A percentile compares a stretch with the other conserved stretches of the same genome.
Evolutionary conservation across 352 stramenopile species (phyloP).

Genomic region (Pythium sp.): DNA sequence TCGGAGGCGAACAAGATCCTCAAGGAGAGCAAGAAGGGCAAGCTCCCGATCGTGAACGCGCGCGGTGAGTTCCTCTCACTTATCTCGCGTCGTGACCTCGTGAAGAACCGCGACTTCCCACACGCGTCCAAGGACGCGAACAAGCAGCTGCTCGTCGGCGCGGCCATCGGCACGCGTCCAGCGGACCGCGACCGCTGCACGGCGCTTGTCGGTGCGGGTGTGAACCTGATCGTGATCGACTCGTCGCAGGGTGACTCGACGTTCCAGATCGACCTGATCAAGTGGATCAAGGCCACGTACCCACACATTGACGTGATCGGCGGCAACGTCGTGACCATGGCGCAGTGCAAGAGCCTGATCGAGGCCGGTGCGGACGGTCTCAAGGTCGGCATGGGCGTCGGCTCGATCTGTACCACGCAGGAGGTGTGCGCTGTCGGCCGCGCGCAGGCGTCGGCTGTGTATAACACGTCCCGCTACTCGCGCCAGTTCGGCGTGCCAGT

Average conservation of each 20-base stretch:
- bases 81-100: constrained; percentile 97
- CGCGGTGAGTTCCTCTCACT: constrained; percentile 97
- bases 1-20: constrained; percentile 98
- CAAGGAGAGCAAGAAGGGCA: constrained; percentile 98
- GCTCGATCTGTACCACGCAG: constrained; percentile 99
- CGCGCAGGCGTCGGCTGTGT: constrained; percentile 98
- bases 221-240: constrained; percentile 99
- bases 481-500: constrained; percentile 96
- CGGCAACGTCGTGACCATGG: constrained; percentile 98
- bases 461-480: constrained; percentile 96
- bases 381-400: constrained; percentile 99
- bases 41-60: constrained; percentile 99
- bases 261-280: constrained; percentile 87
- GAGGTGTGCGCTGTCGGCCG: constrained; percentile 98
- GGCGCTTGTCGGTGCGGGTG: constrained; percentile 92
- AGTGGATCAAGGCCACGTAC: constrained; percentile 96
- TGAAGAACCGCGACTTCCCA: constrained; percentile 98
- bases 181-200: constrained; percentile 94
- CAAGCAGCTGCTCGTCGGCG: constrained; percentile 98
- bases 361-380: constrained; percentile 98
- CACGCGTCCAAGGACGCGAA: constrained; percentile 96
- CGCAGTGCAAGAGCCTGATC: constrained; percentile 98
- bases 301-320: constrained; percentile 97
- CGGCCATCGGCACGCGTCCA: constrained; percentile 97
- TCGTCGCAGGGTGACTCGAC: constrained; percentile 98